Evolutionary conservation across 345 rosid genomes (phyloP).

Genomic region (Gossypium raimondii): DNA sequence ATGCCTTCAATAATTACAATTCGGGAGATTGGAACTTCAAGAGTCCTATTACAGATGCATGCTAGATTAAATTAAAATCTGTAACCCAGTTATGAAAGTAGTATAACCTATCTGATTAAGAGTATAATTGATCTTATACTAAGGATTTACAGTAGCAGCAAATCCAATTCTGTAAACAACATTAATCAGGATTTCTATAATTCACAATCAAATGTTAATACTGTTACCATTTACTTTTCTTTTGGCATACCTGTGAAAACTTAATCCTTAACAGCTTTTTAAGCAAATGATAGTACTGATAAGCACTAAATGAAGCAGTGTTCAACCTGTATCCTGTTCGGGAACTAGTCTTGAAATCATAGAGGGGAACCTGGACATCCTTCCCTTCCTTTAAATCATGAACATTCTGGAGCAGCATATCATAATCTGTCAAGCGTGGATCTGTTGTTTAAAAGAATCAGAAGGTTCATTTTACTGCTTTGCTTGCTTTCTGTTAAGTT

Average conservation of each 20-base stretch:
- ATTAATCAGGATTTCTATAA: not conserved
- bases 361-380: slow-evolving; percentile 75
- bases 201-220: not conserved
- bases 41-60: slow-evolving; percentile 47
- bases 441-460: slow-evolving; percentile 39
- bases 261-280: slow-evolving; percentile 17
- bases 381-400: slow-evolving; percentile 78
- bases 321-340: slow-evolving; percentile 85
- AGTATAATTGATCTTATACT: not conserved
- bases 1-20: slow-evolving; percentile 92
- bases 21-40: slow-evolving; percentile 86
- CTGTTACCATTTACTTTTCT: not conserved
- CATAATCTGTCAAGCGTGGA: slow-evolving; percentile 95
- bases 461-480: not conserved
- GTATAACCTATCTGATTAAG: not conserved
- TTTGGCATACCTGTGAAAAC: slow-evolving; percentile 11
- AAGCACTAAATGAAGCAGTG: slow-evolving; percentile 15
- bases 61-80: slow-evolving; percentile 14
- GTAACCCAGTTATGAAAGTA: not conserved
- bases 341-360: slow-evolving; percentile 91
- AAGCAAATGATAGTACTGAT: slow-evolving; percentile 15
- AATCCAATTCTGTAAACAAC: not conserved
- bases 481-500: not conserved
- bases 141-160: not conserved
- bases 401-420: slow-evolving; percentile 73